Conservation (phyloP, 108 stramenopile species). For the Stephanodiscus minutulus region DNA sequence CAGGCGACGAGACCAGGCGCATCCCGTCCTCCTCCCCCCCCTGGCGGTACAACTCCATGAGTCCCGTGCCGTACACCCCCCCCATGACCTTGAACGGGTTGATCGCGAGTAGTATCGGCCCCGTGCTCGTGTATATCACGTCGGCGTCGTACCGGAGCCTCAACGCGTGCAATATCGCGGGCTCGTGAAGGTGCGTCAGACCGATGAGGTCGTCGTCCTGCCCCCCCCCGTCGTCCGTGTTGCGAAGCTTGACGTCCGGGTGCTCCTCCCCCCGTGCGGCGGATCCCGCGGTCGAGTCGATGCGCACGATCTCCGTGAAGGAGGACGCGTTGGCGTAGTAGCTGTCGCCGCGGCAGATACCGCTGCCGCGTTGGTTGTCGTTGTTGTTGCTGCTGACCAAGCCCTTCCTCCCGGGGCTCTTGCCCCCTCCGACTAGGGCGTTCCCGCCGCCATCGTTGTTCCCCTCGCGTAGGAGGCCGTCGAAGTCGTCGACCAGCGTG, state of each 20-base stretch:
- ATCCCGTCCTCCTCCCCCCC: slow-evolving; percentile 33
- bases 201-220: slow-evolving; percentile 59
- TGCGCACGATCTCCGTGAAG: slow-evolving; percentile 11
- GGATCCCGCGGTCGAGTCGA: slow-evolving; percentile 1
- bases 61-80: slow-evolving; percentile 35
- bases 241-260: slow-evolving; percentile 48
- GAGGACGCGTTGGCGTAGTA: slow-evolving; percentile 24
- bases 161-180: slow-evolving; percentile 59
- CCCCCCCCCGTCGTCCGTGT: slow-evolving; percentile 15
- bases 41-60: slow-evolving; percentile 46
- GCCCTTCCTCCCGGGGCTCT: too few species aligned
- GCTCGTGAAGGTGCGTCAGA: slow-evolving; percentile 55
- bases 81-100: slow-evolving; percentile 61
- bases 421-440: background rate
- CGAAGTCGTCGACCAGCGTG: slow-evolving; percentile 44
- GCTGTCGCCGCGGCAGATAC: background rate
- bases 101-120: slow-evolving; percentile 60
- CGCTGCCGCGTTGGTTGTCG: background rate
- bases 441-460: background rate
- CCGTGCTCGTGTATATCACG: slow-evolving; percentile 60
- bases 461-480: slow-evolving; percentile 12
- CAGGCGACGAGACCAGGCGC: background rate
- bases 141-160: slow-evolving; percentile 51
- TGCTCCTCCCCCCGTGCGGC: slow-evolving; percentile 27
- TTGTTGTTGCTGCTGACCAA: too few species aligned